A percentile compares a stretch with the other conserved stretches of the same genome.
Conservation (phyloP, 2,329 filamentous ascomycete genomes). For the Ophiocordyceps polyrhachis-furcata region DNA sequence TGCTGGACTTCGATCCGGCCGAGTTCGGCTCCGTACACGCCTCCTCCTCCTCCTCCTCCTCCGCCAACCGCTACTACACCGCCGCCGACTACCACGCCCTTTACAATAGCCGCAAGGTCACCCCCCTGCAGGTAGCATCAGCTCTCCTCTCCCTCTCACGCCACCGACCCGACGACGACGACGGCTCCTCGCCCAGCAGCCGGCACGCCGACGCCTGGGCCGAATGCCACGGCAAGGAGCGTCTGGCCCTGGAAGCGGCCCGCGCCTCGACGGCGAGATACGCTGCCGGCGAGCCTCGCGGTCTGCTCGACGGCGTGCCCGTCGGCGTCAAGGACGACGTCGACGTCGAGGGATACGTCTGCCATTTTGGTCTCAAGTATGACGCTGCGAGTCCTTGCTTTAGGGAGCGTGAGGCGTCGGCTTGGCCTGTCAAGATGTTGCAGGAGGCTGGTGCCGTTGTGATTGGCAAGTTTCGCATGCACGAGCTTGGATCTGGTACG, state of each 20-base stretch:
- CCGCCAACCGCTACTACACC: constrained; percentile 42
- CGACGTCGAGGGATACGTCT: constrained; percentile 50
- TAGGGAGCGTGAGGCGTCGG: constrained; percentile 34
- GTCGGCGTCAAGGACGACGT: constrained; percentile 73
- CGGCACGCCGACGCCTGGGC: constrained; percentile 50
- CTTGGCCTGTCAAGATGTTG: constrained; percentile 53
- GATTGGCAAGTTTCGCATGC: constrained; percentile 62
- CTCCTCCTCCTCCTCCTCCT: constrained; percentile 5
- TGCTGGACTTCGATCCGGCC: constrained; percentile 22
- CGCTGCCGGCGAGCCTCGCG: constrained; percentile 42
- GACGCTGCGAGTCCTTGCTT: constrained; percentile 33
- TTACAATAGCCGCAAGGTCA: constrained; percentile 50
- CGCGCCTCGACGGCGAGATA: constrained; percentile 56
- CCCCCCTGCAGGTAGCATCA: constrained; percentile 54
- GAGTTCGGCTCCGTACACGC: constrained; percentile 22
- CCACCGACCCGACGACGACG: background rate
- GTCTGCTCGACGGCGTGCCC: constrained; percentile 64
- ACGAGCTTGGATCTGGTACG: constrained; percentile 53
- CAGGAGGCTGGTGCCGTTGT: constrained; percentile 58
- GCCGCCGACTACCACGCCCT: constrained; percentile 59
- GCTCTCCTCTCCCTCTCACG: constrained; percentile 42
- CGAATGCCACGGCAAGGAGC: constrained; percentile 36
- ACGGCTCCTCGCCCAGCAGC: too few species aligned
- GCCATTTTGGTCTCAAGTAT: constrained; percentile 43
- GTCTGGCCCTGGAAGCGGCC: constrained; percentile 48